phyloP scores from a whole-genome alignment of 2,329 filamentous ascomycete species.

The Endoconidiophora laricicola region DNA sequence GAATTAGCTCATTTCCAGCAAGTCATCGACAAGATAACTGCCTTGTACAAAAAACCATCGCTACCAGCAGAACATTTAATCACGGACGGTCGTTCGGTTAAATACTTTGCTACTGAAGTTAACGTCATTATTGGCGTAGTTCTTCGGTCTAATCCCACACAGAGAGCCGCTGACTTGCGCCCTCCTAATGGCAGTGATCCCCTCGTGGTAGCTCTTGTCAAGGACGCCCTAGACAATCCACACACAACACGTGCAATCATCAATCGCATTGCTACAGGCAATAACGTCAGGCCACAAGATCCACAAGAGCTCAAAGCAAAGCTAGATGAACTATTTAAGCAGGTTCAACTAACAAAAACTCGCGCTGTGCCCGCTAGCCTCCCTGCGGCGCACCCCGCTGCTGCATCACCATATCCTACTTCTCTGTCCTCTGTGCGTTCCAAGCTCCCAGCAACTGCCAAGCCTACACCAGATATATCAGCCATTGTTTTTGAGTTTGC shows the following conservation, averaged over 20 bases:
- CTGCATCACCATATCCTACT: background rate
- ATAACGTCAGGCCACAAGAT: conserved; percentile 24
- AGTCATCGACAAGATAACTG: conserved; percentile 65
- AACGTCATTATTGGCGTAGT: conserved; percentile 41
- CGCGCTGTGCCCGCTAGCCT: conserved; percentile 7
- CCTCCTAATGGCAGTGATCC: conserved; percentile 38
- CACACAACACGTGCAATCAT: conserved; percentile 33
- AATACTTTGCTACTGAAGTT: conserved; percentile 43
- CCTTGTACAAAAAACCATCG: conserved; percentile 36
- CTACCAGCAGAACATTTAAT: conserved; percentile 38
- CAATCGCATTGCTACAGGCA: conserved; percentile 34
- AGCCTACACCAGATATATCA: conserved; percentile 35
- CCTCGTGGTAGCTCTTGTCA: conserved; percentile 39
- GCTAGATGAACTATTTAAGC: conserved; percentile 29
- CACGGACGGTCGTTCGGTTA: conserved; percentile 38
- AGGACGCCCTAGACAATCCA: conserved; percentile 36
- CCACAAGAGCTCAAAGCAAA: conserved; percentile 36
- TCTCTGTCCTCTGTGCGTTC: background rate
- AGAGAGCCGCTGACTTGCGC: conserved; percentile 35
- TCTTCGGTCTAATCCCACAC: conserved; percentile 38
- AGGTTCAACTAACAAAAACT: conserved; percentile 14
- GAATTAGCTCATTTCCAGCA: conserved; percentile 62
- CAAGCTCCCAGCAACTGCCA: conserved; percentile 20
- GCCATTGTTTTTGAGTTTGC: conserved; percentile 55
- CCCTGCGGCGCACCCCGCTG: conserved; percentile 7